Percentiles rank a stretch among this genome's conserved stretches.
These are phyloP conservation scores for Populus hybrid DNA, from an alignment of 441 rosid species.

Conservation along the genomic window DNA sequence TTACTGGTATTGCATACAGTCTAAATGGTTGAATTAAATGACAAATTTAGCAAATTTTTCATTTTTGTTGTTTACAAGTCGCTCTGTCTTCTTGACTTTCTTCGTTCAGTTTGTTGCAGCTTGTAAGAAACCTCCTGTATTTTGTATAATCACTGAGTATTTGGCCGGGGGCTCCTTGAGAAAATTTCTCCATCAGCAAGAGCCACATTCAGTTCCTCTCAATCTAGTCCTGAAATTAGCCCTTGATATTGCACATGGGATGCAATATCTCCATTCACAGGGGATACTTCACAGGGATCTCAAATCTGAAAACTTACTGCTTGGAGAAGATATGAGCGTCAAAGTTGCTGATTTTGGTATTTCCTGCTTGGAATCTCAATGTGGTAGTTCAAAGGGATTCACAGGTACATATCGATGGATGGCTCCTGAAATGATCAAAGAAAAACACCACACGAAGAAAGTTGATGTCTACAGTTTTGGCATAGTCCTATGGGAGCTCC, in stretches of 20 bases:
- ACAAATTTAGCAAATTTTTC: not conserved
- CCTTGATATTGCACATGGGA: slow-evolving; percentile 68
- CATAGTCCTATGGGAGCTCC: slow-evolving; percentile 77
- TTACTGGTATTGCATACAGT: not conserved
- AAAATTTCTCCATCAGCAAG: slow-evolving; percentile 70
- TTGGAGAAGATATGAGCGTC: slow-evolving; percentile 62
- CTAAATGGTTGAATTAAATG: not conserved
- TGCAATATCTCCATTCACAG: slow-evolving; percentile 69
- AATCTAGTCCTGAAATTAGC: slow-evolving; percentile 57
- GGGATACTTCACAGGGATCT: slow-evolving; percentile 76
- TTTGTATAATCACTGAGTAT: slow-evolving; percentile 75
- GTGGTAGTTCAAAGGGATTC: slow-evolving; percentile 67
- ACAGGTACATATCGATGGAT: slow-evolving; percentile 85
- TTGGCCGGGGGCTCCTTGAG: slow-evolving; percentile 66
- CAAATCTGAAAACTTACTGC: slow-evolving; percentile 72
- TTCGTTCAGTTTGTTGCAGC: slow-evolving; percentile 70
- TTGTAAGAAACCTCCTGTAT: slow-evolving; percentile 76
- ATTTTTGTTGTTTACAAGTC: not conserved
- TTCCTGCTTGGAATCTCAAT: slow-evolving; percentile 70
- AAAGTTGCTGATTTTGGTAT: slow-evolving; percentile 86
- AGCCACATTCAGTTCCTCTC: slow-evolving; percentile 63
- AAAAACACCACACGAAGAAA: slow-evolving; percentile 71
- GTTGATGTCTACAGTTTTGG: slow-evolving; percentile 84
- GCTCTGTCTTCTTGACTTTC: slow-evolving; percentile 18
- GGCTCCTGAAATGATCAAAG: slow-evolving; percentile 87